Evolutionary conservation across 169 alveolate genomes (phyloP).

Genomic region (Plasmodium billcollinsi): DNA sequence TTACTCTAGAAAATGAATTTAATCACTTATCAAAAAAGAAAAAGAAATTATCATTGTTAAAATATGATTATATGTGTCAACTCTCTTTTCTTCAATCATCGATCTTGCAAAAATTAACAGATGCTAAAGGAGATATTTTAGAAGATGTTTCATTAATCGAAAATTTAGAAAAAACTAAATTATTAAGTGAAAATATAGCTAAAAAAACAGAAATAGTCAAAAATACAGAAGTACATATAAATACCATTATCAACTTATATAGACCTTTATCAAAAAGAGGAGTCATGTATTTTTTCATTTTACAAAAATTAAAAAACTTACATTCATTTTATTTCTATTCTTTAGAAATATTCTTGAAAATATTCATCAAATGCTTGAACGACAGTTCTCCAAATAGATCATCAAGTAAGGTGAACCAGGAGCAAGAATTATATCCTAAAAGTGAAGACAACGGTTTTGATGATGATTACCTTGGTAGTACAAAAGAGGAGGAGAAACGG

Average conservation of each 20-base stretch:
- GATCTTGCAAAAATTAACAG: slow-evolving; percentile 92
- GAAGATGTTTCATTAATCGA: slow-evolving; percentile 95
- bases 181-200: slow-evolving; percentile 93
- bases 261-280: slow-evolving; percentile 96
- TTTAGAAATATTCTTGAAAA: slow-evolving; percentile 94
- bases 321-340: slow-evolving; percentile 87
- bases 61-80: slow-evolving; percentile 95
- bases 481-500: slow-evolving; percentile 15
- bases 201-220: slow-evolving; percentile 95
- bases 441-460: slow-evolving; percentile 80
- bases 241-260: slow-evolving; percentile 94
- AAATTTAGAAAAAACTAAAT: slow-evolving; percentile 95
- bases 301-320: slow-evolving; percentile 88
- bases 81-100: slow-evolving; percentile 94
- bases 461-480: slow-evolving; percentile 45
- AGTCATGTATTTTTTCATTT: slow-evolving; percentile 93
- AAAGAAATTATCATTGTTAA: slow-evolving; percentile 94
- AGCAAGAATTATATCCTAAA: slow-evolving; percentile 72
- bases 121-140: slow-evolving; percentile 93
- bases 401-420: slow-evolving; percentile 63
- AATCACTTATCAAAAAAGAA: slow-evolving; percentile 93
- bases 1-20: slow-evolving; percentile 96
- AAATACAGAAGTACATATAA: slow-evolving; percentile 94
- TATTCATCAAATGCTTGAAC: slow-evolving; percentile 95
- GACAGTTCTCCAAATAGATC: slow-evolving; percentile 87